These are phyloP conservation scores for Triglochin maritima DNA, from an alignment of 106 monocot species.

Conservation along the genomic window DNA sequence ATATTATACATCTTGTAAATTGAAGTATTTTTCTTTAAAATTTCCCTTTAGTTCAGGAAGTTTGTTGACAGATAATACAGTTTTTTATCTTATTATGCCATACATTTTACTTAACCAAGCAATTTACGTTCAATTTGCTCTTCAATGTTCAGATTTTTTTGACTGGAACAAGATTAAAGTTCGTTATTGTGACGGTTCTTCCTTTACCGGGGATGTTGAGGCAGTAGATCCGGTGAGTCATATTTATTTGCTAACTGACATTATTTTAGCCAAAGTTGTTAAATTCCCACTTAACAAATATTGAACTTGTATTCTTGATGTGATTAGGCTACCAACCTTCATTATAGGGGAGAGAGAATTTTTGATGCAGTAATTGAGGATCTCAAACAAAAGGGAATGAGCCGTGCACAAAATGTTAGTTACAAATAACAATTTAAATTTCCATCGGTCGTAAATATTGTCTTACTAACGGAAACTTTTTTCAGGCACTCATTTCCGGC, in stretches of 20 bases:
- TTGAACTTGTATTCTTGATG: not conserved
- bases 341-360: constrained; percentile 78
- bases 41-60: no score
- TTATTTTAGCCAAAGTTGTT: not conserved
- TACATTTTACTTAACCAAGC: no score
- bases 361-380: constrained; percentile 77
- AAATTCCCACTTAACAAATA: no score
- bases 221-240: constrained; percentile 63
- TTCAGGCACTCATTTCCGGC: constrained; percentile 75
- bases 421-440: no score
- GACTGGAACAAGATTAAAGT: constrained; percentile 81
- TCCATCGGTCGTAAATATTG: no score
- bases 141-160: constrained; percentile 41
- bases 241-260: not conserved
- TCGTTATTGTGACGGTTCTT: constrained; percentile 92
- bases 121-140: constrained; percentile 1
- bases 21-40: no score
- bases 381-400: constrained; percentile 73
- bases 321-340: constrained; percentile 51
- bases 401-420: constrained; percentile 55
- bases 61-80: no score
- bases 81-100: no score
- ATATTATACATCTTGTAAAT: no score
- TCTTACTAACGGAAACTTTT: not conserved
- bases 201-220: constrained; percentile 91